phyloP scores from a whole-genome alignment of 257 asterid species.

The Salvia splendens region DNA sequence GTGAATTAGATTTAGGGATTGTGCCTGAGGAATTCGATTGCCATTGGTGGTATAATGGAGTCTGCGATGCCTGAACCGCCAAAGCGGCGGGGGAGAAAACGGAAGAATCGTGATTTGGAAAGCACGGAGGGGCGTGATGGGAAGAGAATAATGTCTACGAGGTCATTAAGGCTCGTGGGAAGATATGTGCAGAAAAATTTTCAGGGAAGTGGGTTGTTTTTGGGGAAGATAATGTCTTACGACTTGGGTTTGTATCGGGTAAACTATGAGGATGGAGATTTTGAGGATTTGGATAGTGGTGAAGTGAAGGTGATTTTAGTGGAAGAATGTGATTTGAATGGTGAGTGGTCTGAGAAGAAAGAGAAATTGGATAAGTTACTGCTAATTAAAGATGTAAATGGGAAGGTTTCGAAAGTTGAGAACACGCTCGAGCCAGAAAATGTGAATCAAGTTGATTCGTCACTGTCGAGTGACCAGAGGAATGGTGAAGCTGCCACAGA shows the following conservation, averaged over 20 bases:
- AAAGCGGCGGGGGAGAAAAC: constrained; percentile 75
- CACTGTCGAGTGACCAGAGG: constrained; percentile 24
- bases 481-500: constrained; percentile 36
- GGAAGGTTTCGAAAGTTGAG: constrained; percentile 36
- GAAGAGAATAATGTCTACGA: constrained; percentile 46
- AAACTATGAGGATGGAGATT: constrained; percentile 85
- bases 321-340: constrained; percentile 56
- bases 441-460: constrained; percentile 19
- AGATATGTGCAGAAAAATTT: constrained; percentile 78
- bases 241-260: constrained; percentile 77
- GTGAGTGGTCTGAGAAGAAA: constrained; percentile 66
- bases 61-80: constrained; percentile 36
- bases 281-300: constrained; percentile 69
- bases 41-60: constrained; percentile 49
- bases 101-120: constrained; percentile 58
- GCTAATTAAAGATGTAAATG: constrained; percentile 38
- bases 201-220: constrained; percentile 59
- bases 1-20: constrained; percentile 35
- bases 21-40: constrained; percentile 31
- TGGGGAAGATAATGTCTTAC: constrained; percentile 66
- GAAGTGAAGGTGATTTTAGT: constrained; percentile 58
- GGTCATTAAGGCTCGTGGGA: constrained; percentile 59
- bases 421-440: constrained; percentile 21
- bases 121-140: constrained; percentile 48
- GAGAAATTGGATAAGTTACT: constrained; percentile 54